phyloP scores from a whole-genome alignment of 2,329 filamentous ascomycete species.

The Emergomyces orientalis region DNA sequence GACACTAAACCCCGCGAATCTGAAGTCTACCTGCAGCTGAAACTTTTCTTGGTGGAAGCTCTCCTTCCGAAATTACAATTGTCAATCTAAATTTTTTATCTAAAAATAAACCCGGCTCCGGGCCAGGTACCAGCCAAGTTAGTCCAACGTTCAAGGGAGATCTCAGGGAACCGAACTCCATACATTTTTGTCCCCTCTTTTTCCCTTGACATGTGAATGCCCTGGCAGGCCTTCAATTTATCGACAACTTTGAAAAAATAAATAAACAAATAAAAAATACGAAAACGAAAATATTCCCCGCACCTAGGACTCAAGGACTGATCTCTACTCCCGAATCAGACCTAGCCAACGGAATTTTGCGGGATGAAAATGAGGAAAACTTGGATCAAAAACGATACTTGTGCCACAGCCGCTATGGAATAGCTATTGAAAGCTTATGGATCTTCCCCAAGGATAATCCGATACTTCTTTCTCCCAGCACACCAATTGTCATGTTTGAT shows the following conservation, averaged over 20 bases:
- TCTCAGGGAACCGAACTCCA: not conserved
- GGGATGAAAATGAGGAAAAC: not conserved
- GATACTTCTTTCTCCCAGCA: not conserved
- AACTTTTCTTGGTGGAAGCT: not conserved
- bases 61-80: not conserved
- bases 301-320: not conserved
- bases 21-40: not conserved
- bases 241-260: too few species aligned
- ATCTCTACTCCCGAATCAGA: not conserved
- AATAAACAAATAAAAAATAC: not conserved
- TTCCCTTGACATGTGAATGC: not conserved
- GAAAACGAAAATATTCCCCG: not conserved
- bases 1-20: not conserved
- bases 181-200: not conserved
- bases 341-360: not conserved
- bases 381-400: not conserved
- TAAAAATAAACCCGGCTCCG: not conserved
- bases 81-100: not conserved
- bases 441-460: not conserved
- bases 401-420: too few species aligned
- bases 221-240: not conserved
- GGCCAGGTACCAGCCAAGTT: not conserved
- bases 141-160: not conserved
- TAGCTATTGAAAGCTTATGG: not conserved
- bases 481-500: not conserved